These are phyloP conservation scores for Ceratocystis eucalypticola DNA, from an alignment of 2,329 filamentous ascomycete genomes.

Conservation along the genomic window DNA sequence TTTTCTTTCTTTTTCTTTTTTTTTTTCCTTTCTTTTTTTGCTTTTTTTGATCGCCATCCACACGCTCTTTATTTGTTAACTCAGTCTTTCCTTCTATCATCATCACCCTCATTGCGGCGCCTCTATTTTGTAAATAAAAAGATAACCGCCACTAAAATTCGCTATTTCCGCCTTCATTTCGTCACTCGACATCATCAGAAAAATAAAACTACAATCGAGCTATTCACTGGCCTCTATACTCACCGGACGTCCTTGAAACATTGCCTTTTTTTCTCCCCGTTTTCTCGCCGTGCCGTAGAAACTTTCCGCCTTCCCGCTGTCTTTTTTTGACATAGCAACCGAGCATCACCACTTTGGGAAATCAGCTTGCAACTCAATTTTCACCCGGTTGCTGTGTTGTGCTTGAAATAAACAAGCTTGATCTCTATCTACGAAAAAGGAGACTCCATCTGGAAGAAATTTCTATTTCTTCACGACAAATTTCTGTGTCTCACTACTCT, in stretches of 20 bases:
- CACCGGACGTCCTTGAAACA: too few relatives aligned
- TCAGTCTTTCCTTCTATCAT: constrained; percentile 2
- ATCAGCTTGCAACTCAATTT: not conserved
- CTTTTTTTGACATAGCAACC: constrained; percentile 11
- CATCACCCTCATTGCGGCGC: not conserved
- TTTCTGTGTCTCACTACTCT: not conserved
- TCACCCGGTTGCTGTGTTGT: not conserved
- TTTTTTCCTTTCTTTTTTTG: constrained; percentile 1
- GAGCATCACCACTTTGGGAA: not conserved
- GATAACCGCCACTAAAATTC: not conserved
- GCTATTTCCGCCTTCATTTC: not conserved
- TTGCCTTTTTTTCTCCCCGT: not conserved
- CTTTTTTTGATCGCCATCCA: constrained; percentile 17
- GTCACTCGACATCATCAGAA: not conserved
- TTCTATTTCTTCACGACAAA: not conserved
- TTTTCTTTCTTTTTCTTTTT: constrained; percentile 7
- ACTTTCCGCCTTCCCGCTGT: constrained; percentile 16
- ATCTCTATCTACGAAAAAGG: not conserved
- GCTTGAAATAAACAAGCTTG: not conserved
- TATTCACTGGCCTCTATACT: not conserved
- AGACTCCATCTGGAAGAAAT: not conserved
- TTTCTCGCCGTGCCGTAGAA: not conserved
- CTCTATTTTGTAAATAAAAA: not conserved
- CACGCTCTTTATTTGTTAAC: constrained; percentile 1
- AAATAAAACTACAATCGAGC: not conserved